These are phyloP conservation scores for Triangularia verruculosa DNA, from an alignment of 2,329 filamentous ascomycete genomes.

Conservation along the genomic window DNA sequence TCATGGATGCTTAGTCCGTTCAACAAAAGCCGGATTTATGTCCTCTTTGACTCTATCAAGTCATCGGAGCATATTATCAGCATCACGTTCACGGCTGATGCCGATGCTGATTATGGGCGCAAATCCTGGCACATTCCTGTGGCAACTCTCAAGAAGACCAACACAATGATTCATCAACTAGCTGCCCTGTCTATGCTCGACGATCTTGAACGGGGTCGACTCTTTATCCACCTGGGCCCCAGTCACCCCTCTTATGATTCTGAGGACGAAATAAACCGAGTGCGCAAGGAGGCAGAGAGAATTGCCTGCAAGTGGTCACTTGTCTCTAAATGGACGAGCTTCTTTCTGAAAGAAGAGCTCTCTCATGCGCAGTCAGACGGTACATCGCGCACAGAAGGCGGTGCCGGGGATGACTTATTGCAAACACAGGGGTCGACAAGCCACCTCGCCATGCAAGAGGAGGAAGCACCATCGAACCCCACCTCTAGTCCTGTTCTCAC, in stretches of 20 bases:
- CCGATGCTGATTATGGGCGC: neutral
- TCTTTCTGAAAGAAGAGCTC: slow-evolving; percentile 19
- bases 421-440: neutral
- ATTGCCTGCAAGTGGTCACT: slow-evolving; percentile 22
- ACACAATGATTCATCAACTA: slow-evolving; percentile 19
- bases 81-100: slow-evolving; percentile 3
- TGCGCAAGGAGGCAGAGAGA: slow-evolving; percentile 14
- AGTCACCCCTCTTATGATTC: neutral
- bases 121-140: slow-evolving; percentile 12
- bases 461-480: neutral
- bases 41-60: slow-evolving; percentile 8
- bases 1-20: slow-evolving; percentile 15
- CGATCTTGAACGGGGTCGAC: slow-evolving; percentile 20
- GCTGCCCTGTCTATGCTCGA: slow-evolving; percentile 18
- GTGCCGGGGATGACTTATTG: slow-evolving; percentile 6
- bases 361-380: neutral
- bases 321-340: slow-evolving; percentile 24
- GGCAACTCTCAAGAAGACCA: neutral
- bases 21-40: slow-evolving; percentile 15
- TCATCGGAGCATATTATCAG: neutral
- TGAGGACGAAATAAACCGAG: slow-evolving; percentile 6
- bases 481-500: neutral
- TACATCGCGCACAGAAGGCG: neutral
- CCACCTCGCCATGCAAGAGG: neutral
- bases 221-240: slow-evolving; percentile 13